Conservation (phyloP, 768 basidiomycete genomes). For the Xerocomellus amylosporus region DNA sequence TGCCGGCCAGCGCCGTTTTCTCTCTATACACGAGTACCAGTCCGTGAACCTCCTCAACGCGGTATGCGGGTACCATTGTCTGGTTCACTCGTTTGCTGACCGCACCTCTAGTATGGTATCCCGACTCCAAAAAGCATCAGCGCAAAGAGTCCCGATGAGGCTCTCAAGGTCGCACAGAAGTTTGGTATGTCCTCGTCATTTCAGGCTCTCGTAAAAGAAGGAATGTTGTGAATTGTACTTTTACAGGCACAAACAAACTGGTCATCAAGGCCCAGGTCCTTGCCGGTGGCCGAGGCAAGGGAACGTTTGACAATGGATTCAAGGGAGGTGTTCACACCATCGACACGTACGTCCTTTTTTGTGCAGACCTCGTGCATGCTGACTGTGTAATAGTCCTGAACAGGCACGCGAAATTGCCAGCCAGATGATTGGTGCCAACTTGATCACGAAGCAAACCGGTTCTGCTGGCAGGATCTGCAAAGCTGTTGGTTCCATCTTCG, state of each 20-base stretch:
- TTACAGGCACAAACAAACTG: conserved; percentile 65
- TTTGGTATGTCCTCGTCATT: conserved; percentile 57
- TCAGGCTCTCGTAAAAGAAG: not conserved
- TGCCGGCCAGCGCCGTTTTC: conserved; percentile 83
- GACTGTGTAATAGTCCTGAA: conserved; percentile 55
- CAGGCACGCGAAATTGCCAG: conserved; percentile 83
- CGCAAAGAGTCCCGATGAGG: conserved; percentile 88
- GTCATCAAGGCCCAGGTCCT: conserved; percentile 99
- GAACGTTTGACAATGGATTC: conserved; percentile 92
- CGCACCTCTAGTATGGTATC: conserved; percentile 78
- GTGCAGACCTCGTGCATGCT: conserved; percentile 1
- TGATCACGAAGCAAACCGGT: conserved; percentile 99
- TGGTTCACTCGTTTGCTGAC: not conserved
- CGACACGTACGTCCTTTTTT: conserved; percentile 54
- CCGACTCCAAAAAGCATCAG: conserved; percentile 89
- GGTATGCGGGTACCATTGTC: conserved; percentile 43
- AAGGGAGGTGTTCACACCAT: conserved; percentile 97
- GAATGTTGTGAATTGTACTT: not conserved
- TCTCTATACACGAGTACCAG: conserved; percentile 98
- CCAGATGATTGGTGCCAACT: conserved; percentile 92
- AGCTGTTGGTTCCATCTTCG: conserved; percentile 55
- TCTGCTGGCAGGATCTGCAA: conserved; percentile 91
- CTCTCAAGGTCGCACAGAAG: conserved; percentile 81
- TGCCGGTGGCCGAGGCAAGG: conserved; percentile 98
- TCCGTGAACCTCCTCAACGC: conserved; percentile 93